Conservation (phyloP, 2,329 filamentous ascomycete genomes). For the Cercospora citrullina region DNA sequence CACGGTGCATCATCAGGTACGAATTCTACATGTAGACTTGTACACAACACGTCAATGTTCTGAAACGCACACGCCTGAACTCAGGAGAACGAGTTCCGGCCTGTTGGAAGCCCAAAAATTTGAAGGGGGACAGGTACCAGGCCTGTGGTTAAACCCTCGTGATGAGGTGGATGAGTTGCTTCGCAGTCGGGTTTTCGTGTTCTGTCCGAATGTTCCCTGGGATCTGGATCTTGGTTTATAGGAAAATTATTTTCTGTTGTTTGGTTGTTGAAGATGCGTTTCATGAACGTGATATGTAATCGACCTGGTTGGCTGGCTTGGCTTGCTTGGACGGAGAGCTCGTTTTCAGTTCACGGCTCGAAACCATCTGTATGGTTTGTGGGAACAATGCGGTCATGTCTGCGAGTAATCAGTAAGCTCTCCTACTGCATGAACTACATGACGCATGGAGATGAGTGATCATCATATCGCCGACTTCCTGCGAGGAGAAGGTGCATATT, state of each 20-base stretch:
- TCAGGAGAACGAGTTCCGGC: background rate
- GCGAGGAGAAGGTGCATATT: background rate
- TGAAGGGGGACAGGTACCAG: background rate
- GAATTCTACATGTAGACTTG: background rate
- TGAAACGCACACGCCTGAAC: background rate
- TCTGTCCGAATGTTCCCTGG: background rate
- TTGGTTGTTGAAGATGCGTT: background rate
- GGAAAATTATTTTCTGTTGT: no score
- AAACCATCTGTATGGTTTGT: background rate
- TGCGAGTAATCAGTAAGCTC: background rate
- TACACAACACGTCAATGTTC: background rate
- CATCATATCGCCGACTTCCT: background rate
- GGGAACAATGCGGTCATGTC: background rate
- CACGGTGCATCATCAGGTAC: background rate
- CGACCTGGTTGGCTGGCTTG: background rate
- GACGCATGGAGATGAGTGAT: background rate
- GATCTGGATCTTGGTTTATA: no score
- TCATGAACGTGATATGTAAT: background rate
- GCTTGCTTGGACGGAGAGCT: background rate
- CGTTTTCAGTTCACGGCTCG: background rate
- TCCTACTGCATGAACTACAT: background rate
- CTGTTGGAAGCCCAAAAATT: background rate
- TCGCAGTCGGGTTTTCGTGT: background rate
- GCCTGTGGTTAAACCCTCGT: background rate
- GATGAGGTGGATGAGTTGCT: conserved; percentile 32